phyloP scores from a whole-genome alignment of 768 basidiomycete genomes.

The Leccinum variicolor region DNA sequence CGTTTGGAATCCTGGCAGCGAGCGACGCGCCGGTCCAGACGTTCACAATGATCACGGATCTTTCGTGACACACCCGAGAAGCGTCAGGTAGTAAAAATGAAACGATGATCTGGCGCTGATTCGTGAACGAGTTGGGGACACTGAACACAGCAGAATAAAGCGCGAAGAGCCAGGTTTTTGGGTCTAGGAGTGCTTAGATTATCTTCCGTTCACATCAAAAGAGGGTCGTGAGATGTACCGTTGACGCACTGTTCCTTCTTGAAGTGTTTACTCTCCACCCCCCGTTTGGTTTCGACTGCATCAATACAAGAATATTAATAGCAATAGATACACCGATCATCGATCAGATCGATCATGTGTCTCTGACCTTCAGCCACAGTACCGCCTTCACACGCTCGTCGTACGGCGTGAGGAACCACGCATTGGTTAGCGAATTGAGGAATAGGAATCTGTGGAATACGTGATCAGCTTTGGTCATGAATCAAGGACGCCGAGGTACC shows the following conservation, averaged over 20 bases:
- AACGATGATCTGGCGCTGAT: constrained; percentile 64
- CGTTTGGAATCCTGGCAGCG: constrained; percentile 52
- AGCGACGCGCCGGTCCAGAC: constrained; percentile 64
- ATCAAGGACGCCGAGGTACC: constrained; percentile 33
- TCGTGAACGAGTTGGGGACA: constrained; percentile 64
- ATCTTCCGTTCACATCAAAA: constrained; percentile 25
- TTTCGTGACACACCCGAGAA: constrained; percentile 62
- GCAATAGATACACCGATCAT: not conserved
- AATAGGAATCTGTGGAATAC: constrained; percentile 51
- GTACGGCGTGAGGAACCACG: constrained; percentile 69
- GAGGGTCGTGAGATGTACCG: not conserved
- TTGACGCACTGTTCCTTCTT: constrained; percentile 70
- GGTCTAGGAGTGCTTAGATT: constrained; percentile 62
- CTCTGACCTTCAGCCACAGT: constrained; percentile 54
- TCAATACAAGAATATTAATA: not conserved
- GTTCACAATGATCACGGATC: constrained; percentile 62
- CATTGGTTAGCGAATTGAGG: constrained; percentile 71
- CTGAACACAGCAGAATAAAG: constrained; percentile 60
- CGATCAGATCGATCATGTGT: not conserved
- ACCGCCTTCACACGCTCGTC: constrained; percentile 71
- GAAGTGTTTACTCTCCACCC: constrained; percentile 78
- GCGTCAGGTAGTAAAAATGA: constrained; percentile 57
- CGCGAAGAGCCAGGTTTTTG: constrained; percentile 77
- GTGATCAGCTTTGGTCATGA: not conserved
- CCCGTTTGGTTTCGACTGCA: constrained; percentile 63